A percentile compares a stretch with the other conserved stretches of the same genome.
phyloP scores from a whole-genome alignment of 2,329 filamentous ascomycete species.

The Didymella sp. region DNA sequence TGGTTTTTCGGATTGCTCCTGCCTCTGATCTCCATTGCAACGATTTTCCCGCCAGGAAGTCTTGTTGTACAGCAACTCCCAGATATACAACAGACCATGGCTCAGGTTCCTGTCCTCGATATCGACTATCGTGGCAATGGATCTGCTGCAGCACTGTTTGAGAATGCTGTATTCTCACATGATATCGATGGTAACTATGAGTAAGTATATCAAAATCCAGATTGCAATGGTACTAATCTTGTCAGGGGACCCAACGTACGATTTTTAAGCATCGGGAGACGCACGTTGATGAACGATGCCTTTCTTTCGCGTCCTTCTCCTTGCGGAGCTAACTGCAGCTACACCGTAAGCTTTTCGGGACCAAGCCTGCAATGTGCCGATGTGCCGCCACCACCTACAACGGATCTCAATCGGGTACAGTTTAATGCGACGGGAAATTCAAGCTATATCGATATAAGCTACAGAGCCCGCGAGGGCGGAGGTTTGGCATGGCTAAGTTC shows the following conservation, averaged over 20 bases:
- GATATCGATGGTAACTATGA: background rate
- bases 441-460: background rate
- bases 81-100: background rate
- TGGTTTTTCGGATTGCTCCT: background rate
- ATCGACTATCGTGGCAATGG: background rate
- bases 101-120: background rate
- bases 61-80: background rate
- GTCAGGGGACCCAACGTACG: background rate
- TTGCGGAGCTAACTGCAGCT: background rate
- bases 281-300: background rate
- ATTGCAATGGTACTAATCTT: background rate
- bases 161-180: background rate
- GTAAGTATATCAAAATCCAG: background rate
- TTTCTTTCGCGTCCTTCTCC: background rate
- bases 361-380: background rate
- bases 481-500: background rate
- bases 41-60: background rate
- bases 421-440: background rate
- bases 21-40: background rate
- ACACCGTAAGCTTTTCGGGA: background rate
- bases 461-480: background rate
- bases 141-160: background rate
- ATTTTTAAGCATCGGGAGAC: background rate
- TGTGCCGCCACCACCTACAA: background rate
- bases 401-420: background rate